Base-by-base conservation (phyloP, 768 basidiomycete genomes). In the Leccinum rimulosum region DNA sequence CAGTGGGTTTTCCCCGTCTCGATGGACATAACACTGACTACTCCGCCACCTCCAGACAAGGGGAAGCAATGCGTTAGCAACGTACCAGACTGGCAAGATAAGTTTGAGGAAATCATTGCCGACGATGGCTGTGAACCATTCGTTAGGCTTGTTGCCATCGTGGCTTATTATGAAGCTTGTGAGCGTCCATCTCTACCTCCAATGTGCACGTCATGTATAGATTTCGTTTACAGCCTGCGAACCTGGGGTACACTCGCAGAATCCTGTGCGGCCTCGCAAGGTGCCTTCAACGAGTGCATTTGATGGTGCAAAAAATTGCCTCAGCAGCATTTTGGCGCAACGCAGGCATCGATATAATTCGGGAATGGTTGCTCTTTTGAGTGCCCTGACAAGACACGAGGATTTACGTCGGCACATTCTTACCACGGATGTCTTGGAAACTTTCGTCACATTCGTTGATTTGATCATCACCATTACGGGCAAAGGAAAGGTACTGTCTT, bases 111-210 rank as follows among this genome's bases (percentile, higher is more conserved):
- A 2, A 58, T 64, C 45, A 62, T 69, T 15, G 11, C 50, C 4
- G 55, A 52, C 19, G 28, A 4, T 14, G 4, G 60, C 8, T 66
- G 50, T n/a, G 48, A 52, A 8, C 50, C 60, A 7, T 58, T 68
- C 11, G 60, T 69, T 3, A 59, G 59, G 54, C 62, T 68, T 5
- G 67, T 66, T 10, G 52, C 64, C 4, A 61, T 68, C n/a, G 60
- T 69, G 1, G 67, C 67, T 14, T 68, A 67, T 48, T 64, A 57
- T 11, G 67, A 68, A 40, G 65, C 50, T 50, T 50, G 67, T 69
- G 17, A 50, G 67, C 38, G 17, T 27, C 38, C 49, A 6, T 11
- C 17, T 40, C 38, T 17, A 8, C 38, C 15, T 31, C 3, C 12
- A 25, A 25, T 14, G 2, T 43, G 6, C n/a, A 2, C 3, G 12